phyloP scores from a whole-genome alignment of 257 asterid genomes.

The Leonotis leonurus region DNA sequence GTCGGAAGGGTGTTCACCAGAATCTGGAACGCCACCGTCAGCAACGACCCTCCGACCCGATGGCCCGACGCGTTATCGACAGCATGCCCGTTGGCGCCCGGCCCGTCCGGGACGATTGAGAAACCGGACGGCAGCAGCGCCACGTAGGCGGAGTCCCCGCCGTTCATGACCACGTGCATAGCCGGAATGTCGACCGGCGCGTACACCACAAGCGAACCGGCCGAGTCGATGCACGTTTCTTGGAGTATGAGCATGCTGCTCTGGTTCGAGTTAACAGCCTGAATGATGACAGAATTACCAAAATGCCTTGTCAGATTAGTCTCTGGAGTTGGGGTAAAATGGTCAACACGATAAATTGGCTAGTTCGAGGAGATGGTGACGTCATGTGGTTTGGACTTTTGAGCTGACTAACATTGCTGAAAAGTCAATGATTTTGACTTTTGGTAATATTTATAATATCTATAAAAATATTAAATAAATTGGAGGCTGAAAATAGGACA shows the following conservation, averaged over 20 bases:
- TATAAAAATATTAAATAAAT: not conserved
- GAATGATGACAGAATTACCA: not conserved
- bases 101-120: conserved; percentile 80
- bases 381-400: conserved; percentile 7
- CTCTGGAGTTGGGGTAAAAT: conserved; percentile 1
- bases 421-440: conserved; percentile 45
- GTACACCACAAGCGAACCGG: conserved; percentile 87
- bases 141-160: conserved; percentile 90
- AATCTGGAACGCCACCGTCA: conserved; percentile 91
- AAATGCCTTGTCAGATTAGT: conserved; percentile 6
- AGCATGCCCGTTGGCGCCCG: conserved; percentile 41
- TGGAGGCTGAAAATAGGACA: conserved; percentile 9
- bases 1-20: conserved; percentile 80
- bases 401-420: conserved; percentile 11
- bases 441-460: not conserved
- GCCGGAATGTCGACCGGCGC: conserved; percentile 97
- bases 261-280: conserved; percentile 69
- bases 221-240: conserved; percentile 73
- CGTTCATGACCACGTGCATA: conserved; percentile 91
- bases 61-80: conserved; percentile 24
- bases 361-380: conserved; percentile 7
- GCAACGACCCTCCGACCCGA: conserved; percentile 59
- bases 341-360: conserved; percentile 29
- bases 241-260: conserved; percentile 84
- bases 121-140: conserved; percentile 91